Conservation (phyloP, 2,329 filamentous ascomycete genomes). For the Thelonectria blattea region DNA sequence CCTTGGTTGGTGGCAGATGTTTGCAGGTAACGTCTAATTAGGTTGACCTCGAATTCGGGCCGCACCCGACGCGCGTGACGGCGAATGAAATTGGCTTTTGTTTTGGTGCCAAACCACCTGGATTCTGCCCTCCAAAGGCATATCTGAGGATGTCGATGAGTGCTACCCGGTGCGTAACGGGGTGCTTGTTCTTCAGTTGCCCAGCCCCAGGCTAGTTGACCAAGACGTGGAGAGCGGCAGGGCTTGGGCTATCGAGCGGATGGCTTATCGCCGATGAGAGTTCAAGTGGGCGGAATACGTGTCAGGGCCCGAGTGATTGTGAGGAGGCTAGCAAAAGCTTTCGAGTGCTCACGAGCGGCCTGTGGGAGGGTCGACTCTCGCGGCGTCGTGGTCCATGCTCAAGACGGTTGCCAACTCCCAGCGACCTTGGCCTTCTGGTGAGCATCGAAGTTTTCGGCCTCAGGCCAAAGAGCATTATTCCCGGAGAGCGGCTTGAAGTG, state of each 20-base stretch:
- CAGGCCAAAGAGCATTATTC: slow-evolving; percentile 34
- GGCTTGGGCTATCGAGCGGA: slow-evolving; percentile 24
- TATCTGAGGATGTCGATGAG: background rate
- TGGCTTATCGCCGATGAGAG: slow-evolving; percentile 30
- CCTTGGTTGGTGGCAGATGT: slow-evolving; percentile 5
- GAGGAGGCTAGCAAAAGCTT: slow-evolving; percentile 21
- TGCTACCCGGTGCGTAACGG: background rate
- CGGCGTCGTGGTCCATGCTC: slow-evolving; percentile 23
- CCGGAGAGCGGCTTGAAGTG: slow-evolving; percentile 27
- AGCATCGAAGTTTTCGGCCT: slow-evolving; percentile 34
- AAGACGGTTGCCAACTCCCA: slow-evolving; percentile 12
- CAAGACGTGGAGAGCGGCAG: slow-evolving; percentile 7
- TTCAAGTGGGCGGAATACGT: slow-evolving; percentile 26
- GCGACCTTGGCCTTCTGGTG: slow-evolving; percentile 12
- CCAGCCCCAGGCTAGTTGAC: slow-evolving; percentile 12
- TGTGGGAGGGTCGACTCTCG: slow-evolving; percentile 24
- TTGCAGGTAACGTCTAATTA: background rate
- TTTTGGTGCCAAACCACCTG: slow-evolving; percentile 8
- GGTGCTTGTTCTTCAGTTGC: slow-evolving; percentile 1
- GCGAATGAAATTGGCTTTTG: slow-evolving; percentile 18
- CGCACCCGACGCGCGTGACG: slow-evolving; percentile 23
- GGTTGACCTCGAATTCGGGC: slow-evolving; percentile 20
- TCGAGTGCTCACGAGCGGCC: slow-evolving; percentile 28
- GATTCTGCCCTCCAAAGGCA: background rate
- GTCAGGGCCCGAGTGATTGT: slow-evolving; percentile 24